Base-by-base conservation (phyloP, 2,329 filamentous ascomycete species). In the Dissoconium aciculare region DNA sequence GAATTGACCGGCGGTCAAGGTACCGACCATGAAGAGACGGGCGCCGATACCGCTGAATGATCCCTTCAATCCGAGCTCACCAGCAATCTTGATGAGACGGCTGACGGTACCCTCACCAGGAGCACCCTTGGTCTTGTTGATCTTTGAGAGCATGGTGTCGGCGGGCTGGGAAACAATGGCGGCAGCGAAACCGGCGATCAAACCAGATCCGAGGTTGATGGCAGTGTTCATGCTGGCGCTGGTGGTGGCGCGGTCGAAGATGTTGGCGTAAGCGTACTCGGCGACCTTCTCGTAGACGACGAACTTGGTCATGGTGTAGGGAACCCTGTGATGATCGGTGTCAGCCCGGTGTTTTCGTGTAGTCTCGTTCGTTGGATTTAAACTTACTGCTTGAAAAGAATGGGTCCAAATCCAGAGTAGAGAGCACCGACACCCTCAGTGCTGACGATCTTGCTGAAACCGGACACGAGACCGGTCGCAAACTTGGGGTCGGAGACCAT, bases 281-380 rank as follows among this genome's bases (percentile, higher is more conserved):
- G 74, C 66, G 50, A 83, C 78, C 71, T 87, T 87, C 66, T 91
- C 82, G 71, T 73, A 89, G 51, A 85, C 82, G 61, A 87, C 82
- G 66, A 91, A 91, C 69, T 91, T 91, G 71, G 82, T 69, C 78
- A 89, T 85, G 60, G 82, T 91, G 69, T 91, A 91, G 44, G 82
- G 82, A 49, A 91, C 75, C 69, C 78, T 82, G 43, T 4, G 27
- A 5, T 10, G 13, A 9, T 8, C 12, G 27, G 11, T 27, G 29
- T 43, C 17, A 43, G 32, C 23, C 34, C 27, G 5, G n/a, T 15
- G 5, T 21, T 21, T 15, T 15, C n/a, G 13, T 21, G 6, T 15
- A 14, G 14, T 6, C 3, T 4, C 2, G 3, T 3, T 12, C 17
- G 21, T 13, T 25, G 14, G 11, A 17, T 17, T n/a, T 26, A 17